phyloP scores from a whole-genome alignment of 495 filamentous ascomycete species.

The Penicillium canescens region DNA sequence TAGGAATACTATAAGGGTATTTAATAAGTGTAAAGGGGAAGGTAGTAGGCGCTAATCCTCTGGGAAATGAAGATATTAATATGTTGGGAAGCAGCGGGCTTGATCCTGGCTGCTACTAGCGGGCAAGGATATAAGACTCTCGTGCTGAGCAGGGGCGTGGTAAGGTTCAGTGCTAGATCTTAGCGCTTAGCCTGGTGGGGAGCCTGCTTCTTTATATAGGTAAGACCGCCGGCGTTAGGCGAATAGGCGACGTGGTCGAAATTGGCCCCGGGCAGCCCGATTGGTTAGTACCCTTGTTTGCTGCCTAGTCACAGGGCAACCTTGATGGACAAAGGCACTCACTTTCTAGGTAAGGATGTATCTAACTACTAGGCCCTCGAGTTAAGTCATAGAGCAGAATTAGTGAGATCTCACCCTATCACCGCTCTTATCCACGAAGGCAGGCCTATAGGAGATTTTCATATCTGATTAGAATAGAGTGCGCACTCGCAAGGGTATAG shows the following conservation, averaged over 20 bases:
- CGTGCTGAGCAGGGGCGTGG: constrained; percentile 2
- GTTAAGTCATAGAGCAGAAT: constrained; percentile 9
- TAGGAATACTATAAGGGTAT: constrained; percentile 13
- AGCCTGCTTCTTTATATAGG: constrained; percentile 20
- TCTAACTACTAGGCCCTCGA: constrained; percentile 12
- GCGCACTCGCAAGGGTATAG: constrained; percentile 11
- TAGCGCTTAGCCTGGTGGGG: constrained; percentile 8
- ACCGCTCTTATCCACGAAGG: constrained; percentile 12
- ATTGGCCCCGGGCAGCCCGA: constrained; percentile 12
- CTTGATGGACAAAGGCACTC: constrained; percentile 12
- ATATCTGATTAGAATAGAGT: constrained; percentile 12
- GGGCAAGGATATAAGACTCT: constrained; percentile 6
- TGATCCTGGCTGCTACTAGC: constrained; percentile 12
- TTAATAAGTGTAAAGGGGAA: constrained; percentile 7
- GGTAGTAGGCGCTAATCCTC: constrained; percentile 10
- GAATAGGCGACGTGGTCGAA: constrained; percentile 18
- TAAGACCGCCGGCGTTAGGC: not conserved
- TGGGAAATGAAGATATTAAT: constrained; percentile 10
- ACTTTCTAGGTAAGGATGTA: constrained; percentile 16
- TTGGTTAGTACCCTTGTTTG: constrained; percentile 16
- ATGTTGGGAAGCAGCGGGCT: constrained; percentile 13
- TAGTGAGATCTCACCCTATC: constrained; percentile 7
- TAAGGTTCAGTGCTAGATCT: constrained; percentile 7
- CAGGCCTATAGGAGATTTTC: constrained; percentile 8
- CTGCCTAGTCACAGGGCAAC: constrained; percentile 17